Evolutionary conservation across 2,329 filamentous ascomycete genomes (phyloP).

Genomic region (Kalaharituber pfeilii): DNA sequence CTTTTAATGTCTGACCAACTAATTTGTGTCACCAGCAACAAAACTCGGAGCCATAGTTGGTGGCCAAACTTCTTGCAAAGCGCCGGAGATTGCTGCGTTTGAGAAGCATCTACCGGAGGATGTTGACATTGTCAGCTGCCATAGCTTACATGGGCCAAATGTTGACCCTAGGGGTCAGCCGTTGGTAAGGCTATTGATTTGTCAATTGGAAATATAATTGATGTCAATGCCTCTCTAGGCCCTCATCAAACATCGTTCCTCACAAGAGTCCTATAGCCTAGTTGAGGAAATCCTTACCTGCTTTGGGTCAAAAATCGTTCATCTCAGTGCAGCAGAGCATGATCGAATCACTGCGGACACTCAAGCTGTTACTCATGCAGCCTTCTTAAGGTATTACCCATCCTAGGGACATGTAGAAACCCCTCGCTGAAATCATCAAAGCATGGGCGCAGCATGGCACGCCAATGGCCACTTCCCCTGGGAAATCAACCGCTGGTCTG

Average conservation of each 20-base stretch:
- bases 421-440: too few relatives aligned
- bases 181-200: conserved; percentile 40
- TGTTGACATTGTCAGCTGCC: conserved; percentile 85
- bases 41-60: conserved; percentile 91
- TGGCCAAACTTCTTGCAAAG: conserved; percentile 95
- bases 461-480: conserved; percentile 88
- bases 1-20: background rate
- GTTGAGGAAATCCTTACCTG: conserved; percentile 70
- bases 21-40: conserved; percentile 50
- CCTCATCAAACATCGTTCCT: conserved; percentile 80
- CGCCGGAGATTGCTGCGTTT: conserved; percentile 85
- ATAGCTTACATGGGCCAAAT: conserved; percentile 85
- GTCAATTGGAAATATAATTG: background rate
- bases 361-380: conserved; percentile 92
- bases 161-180: conserved; percentile 81
- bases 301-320: conserved; percentile 69
- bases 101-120: conserved; percentile 73
- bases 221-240: conserved; percentile 32
- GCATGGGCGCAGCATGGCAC: conserved; percentile 96
- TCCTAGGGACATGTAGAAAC: too few relatives aligned
- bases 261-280: conserved; percentile 54
- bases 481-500: conserved; percentile 89
- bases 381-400: conserved; percentile 51
- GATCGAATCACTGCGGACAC: conserved; percentile 97
- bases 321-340: conserved; percentile 71